These are phyloP conservation scores for Tuber indicum DNA, from an alignment of 495 filamentous ascomycete genomes.

Conservation along the genomic window DNA sequence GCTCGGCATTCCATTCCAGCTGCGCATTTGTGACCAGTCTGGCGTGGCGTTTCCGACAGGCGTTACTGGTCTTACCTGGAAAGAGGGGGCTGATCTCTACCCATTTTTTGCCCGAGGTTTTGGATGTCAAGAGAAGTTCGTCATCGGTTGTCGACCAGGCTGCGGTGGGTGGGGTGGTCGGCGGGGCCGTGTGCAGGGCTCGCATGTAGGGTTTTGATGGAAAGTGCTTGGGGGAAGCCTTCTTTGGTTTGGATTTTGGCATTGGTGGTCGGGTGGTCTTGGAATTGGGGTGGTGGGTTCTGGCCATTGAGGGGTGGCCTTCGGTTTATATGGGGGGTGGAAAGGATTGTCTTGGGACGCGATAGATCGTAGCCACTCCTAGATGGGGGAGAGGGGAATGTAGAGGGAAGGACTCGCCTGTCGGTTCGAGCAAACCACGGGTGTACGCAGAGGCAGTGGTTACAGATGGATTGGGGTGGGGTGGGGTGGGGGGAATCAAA, in stretches of 20 bases:
- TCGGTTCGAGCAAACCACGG: conserved; percentile 1
- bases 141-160: conserved; percentile 33
- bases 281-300: not conserved
- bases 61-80: conserved; percentile 53
- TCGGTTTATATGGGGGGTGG: not conserved
- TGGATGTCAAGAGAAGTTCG: conserved; percentile 23
- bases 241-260: conserved; percentile 25
- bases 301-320: not conserved
- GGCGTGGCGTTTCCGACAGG: conserved; percentile 56
- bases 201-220: conserved; percentile 36
- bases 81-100: conserved; percentile 43
- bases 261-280: conserved; percentile 5
- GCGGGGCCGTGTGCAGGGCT: conserved; percentile 17
- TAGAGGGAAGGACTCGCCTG: not conserved
- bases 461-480: not conserved
- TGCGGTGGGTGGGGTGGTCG: conserved; percentile 13
- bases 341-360: not conserved
- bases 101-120: conserved; percentile 29
- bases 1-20: conserved; percentile 52
- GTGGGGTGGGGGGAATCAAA: not conserved
- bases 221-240: conserved; percentile 13
- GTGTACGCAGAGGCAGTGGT: not conserved
- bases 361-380: not conserved
- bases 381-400: not conserved
- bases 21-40: conserved; percentile 51